A percentile compares a stretch with the other conserved stretches of the same genome.
phyloP scores from a whole-genome alignment of 78 protist genomes.

The Protostelium mycophagum region DNA sequence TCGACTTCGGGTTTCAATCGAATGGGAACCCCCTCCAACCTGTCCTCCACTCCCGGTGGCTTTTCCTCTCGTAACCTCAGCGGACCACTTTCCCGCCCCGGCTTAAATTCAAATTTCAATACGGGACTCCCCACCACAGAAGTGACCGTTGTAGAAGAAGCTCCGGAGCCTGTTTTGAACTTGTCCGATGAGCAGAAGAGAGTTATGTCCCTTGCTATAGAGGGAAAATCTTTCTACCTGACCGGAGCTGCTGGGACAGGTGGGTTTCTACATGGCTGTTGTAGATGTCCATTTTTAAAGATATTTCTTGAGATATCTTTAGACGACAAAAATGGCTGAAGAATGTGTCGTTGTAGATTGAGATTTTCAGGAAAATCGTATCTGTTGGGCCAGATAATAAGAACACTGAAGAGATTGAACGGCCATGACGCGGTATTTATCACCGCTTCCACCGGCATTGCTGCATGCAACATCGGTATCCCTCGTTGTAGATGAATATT shows the following conservation, averaged over 20 bases:
- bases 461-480: constrained; percentile 5
- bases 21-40: background rate
- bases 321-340: too few species aligned
- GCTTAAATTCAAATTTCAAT: background rate
- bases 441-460: constrained; percentile 62
- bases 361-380: background rate
- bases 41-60: background rate
- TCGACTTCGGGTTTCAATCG: background rate
- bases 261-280: background rate
- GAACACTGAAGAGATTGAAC: background rate
- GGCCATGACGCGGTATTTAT: constrained; percentile 23
- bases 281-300: too few species aligned
- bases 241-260: background rate
- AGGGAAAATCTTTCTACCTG: background rate
- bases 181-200: background rate
- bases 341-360: too few species aligned
- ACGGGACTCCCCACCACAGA: background rate
- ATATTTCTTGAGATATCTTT: too few species aligned
- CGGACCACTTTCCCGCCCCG: background rate
- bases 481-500: too few species aligned
- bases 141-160: background rate
- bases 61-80: background rate
- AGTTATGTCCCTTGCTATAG: background rate
- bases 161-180: background rate
- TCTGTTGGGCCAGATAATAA: background rate